These are phyloP conservation scores for Litchi chinensis DNA, from an alignment of 345 rosid genomes.

Conservation along the genomic window DNA sequence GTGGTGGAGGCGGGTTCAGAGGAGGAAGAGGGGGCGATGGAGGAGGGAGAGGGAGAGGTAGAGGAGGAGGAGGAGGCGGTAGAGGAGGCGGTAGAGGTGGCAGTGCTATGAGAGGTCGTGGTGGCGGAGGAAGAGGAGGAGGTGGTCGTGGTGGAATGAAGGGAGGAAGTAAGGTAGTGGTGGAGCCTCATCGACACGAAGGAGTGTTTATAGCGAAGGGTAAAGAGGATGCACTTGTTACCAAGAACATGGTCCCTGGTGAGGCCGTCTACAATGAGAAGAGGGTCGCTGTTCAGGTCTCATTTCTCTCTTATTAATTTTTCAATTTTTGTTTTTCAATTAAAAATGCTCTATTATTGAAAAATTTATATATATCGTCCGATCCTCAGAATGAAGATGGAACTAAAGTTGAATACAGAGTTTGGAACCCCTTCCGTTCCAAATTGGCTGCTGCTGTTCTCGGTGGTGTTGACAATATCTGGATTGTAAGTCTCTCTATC, in stretches of 20 bases:
- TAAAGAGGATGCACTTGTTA: constrained; percentile 89
- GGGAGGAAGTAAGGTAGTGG: constrained; percentile 83
- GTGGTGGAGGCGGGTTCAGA: constrained; percentile 51
- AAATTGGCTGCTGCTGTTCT: constrained; percentile 97
- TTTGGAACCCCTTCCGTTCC: constrained; percentile 98
- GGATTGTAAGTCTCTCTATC: constrained; percentile 63
- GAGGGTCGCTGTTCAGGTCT: constrained; percentile 85
- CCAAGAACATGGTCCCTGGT: constrained; percentile 88
- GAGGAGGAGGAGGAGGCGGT: constrained; percentile 44
- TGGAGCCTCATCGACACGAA: constrained; percentile 87
- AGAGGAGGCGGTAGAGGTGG: constrained; percentile 51
- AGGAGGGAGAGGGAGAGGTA: constrained; percentile 48
- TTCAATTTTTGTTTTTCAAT: too few relatives aligned
- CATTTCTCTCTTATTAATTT: not conserved
- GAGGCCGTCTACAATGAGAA: constrained; percentile 97
- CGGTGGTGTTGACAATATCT: constrained; percentile 95
- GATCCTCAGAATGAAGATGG: constrained; percentile 78
- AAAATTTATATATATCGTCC: not conserved
- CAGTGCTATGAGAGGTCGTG: constrained; percentile 49
- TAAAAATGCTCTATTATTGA: too few relatives aligned
- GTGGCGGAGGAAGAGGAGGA: constrained; percentile 54
- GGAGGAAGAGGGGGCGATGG: constrained; percentile 53
- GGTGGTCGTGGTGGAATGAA: constrained; percentile 79
- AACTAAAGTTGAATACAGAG: constrained; percentile 84
- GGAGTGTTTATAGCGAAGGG: constrained; percentile 93